phyloP scores from a whole-genome alignment of 225 moss, liverwort and hornwort species.

The Polytrichum formosum region DNA sequence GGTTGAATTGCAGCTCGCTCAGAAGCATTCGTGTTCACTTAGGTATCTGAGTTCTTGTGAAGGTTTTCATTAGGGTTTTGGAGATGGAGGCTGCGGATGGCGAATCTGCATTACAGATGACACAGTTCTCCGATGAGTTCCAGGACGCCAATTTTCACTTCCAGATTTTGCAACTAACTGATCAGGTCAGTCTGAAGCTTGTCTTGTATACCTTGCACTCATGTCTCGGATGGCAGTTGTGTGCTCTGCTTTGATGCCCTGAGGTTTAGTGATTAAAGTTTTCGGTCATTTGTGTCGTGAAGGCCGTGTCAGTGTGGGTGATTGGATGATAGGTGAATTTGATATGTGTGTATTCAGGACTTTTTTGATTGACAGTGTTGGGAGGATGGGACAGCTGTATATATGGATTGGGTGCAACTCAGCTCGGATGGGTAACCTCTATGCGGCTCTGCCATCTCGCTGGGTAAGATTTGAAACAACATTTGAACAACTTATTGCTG shows the following conservation, averaged over 20 bases:
- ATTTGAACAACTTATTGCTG: neutral
- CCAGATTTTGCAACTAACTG: slow-evolving; percentile 69
- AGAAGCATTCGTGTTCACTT: too few relatives aligned
- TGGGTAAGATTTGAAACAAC: slow-evolving; percentile 47
- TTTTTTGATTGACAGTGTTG: neutral
- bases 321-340: neutral
- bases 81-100: slow-evolving; percentile 28
- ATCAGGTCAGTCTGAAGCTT: slow-evolving; percentile 48
- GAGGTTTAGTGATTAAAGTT: neutral
- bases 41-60: too few relatives aligned
- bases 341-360: neutral
- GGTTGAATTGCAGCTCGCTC: too few relatives aligned
- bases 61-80: neutral
- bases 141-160: slow-evolving; percentile 82
- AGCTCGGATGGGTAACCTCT: slow-evolving; percentile 77
- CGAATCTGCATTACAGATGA: slow-evolving; percentile 47
- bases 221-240: neutral
- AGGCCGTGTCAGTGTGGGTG: neutral
- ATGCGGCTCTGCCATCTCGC: slow-evolving; percentile 74
- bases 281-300: neutral
- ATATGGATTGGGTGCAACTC: slow-evolving; percentile 95
- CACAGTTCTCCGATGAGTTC: slow-evolving; percentile 73
- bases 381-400: slow-evolving; percentile 59
- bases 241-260: neutral
- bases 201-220: neutral